phyloP scores from a whole-genome alignment of 441 rosid species.

The Metrosideros polymorpha region DNA sequence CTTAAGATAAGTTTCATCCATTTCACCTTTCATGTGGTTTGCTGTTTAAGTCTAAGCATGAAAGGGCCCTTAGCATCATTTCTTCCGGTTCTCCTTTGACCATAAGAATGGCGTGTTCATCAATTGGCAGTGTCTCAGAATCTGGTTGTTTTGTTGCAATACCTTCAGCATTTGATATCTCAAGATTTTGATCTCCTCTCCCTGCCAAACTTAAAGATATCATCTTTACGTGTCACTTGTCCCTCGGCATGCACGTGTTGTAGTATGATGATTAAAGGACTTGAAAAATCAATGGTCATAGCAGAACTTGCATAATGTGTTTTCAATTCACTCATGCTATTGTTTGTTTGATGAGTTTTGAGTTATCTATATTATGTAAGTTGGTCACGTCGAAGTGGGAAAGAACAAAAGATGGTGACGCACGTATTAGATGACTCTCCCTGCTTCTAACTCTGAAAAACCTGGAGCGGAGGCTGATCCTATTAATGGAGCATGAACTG shows the following conservation, averaged over 20 bases:
- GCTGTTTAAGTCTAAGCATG: neutral
- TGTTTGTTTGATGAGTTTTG: neutral
- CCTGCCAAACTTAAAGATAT: constrained; percentile 68
- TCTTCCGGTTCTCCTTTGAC: neutral
- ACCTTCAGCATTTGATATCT: constrained; percentile 63
- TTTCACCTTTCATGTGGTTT: neutral
- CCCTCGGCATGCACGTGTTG: constrained; percentile 82
- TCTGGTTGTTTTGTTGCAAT: constrained; percentile 62
- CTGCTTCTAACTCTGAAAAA: constrained; percentile 31
- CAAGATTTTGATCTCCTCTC: constrained; percentile 49
- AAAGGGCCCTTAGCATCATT: neutral
- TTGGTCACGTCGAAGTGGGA: constrained; percentile 67
- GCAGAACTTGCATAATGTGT: constrained; percentile 21
- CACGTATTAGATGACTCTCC: constrained; percentile 80
- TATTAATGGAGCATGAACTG: constrained; percentile 57
- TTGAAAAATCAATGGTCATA: constrained; percentile 61
- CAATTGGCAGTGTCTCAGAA: constrained; percentile 47
- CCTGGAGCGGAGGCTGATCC: constrained; percentile 61
- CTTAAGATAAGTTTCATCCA: neutral
- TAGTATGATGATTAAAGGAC: constrained; percentile 68
- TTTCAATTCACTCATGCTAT: neutral
- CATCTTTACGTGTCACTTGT: constrained; percentile 84
- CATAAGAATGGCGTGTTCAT: constrained; percentile 53
- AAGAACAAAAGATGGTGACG: constrained; percentile 68
- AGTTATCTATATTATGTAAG: constrained; percentile 11